Base-by-base conservation (phyloP, 371 early-diverging fungal genomes). In the Synchytrium microbalum region DNA sequence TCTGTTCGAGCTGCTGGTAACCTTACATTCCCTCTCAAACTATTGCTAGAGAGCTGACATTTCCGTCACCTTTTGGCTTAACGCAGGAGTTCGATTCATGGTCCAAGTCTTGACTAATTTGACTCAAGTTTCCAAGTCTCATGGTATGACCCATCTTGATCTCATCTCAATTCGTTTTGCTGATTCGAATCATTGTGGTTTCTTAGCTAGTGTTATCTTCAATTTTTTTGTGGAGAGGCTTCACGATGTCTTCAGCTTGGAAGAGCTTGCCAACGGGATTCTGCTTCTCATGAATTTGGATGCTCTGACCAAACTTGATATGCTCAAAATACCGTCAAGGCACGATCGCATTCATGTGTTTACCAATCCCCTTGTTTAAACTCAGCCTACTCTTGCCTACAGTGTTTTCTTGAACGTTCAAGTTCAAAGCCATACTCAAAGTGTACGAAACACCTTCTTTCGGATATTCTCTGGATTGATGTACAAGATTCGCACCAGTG, bases 1-100 rank as follows among this genome's bases (percentile, higher is more conserved):
- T 85, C 83, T 65, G 76, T 85, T 27, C 87, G 97, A 58, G 88
- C 92, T 29, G 89, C 88, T 79, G 97, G 95, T 83, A 55, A 8
- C 51, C 25, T 56, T 46, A 27, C 54, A 38, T 55, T 38, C 31
- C n/a, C 3, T 59, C 56, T 24, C 24, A n/a, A n/a, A n/a, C n/a
- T n/a, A n/a, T n/a, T n/a, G n/a, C n/a, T n/a, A n/a, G n/a, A n/a
- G n/a, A n/a, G n/a, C n/a, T n/a, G n/a, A n/a, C n/a, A n/a, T n/a
- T n/a, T n/a, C n/a, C n/a, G n/a, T n/a, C n/a, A n/a, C n/a, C n/a
- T n/a, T n/a, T n/a, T n/a, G n/a, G n/a, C n/a, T n/a, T n/a, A n/a
- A n/a, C n/a, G 27, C 59, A 46, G 16, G 38, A 46, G n/a, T 54
- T 10, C 27, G 58, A 3, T 32, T 14, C 26, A 28, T 33, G 16